Percentiles rank a stretch among this genome's conserved stretches.
Conservation (phyloP, 148 eudicot genomes). For the Silene conica region DNA sequence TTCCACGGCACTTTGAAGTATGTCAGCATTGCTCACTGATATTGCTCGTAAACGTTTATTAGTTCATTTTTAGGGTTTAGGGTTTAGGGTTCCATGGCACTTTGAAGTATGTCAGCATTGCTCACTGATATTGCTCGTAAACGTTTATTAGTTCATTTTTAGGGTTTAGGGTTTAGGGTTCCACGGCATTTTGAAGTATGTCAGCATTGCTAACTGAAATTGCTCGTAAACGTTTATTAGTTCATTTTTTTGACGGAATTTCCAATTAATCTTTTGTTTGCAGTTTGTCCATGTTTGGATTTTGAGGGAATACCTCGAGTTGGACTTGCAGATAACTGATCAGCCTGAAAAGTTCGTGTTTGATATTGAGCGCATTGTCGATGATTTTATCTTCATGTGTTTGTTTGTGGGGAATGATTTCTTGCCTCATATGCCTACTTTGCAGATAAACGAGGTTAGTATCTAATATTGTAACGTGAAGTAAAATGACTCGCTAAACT, state of each 20-base stretch:
- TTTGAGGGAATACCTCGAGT: constrained; percentile 82
- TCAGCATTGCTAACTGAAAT: background rate
- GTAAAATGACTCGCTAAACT: too few relatives aligned
- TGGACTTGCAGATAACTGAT: constrained; percentile 72
- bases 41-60: too few relatives aligned
- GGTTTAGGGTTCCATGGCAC: too few relatives aligned
- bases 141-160: background rate
- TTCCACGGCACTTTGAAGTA: constrained; percentile 23
- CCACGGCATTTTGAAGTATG: constrained; percentile 22
- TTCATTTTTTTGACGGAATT: background rate
- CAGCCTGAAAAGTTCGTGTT: constrained; percentile 43
- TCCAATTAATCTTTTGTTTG: constrained; percentile 43
- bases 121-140: too few relatives aligned
- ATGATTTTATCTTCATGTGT: constrained; percentile 89
- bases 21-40: background rate
- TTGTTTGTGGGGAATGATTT: constrained; percentile 97
- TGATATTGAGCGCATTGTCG: constrained; percentile 76
- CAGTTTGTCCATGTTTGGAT: constrained; percentile 95
- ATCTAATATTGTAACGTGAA: too few relatives aligned
- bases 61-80: background rate
- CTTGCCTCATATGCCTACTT: constrained; percentile 92
- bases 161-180: too few relatives aligned
- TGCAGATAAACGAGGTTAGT: constrained; percentile 83
- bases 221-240: too few relatives aligned
- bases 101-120: constrained; percentile 12